Evolutionary conservation across 768 basidiomycete species (phyloP).

Genomic region (Albatrellus ellisii): DNA sequence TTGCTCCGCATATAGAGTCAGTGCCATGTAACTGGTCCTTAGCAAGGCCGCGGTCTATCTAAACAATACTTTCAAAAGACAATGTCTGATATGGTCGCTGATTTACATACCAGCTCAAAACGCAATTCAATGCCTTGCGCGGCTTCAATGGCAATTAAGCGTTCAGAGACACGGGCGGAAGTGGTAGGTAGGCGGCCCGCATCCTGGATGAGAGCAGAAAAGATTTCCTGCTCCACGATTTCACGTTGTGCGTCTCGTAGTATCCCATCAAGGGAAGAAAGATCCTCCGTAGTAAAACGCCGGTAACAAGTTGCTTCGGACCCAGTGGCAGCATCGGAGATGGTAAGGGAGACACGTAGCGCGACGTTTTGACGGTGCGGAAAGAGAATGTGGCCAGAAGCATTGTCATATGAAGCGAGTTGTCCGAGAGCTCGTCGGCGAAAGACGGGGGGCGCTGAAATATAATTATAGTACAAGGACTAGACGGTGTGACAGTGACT

Average conservation of each 20-base stretch:
- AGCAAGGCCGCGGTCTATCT: slow-evolving; percentile 19
- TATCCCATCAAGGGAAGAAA: slow-evolving; percentile 28
- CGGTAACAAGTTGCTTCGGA: slow-evolving; percentile 4
- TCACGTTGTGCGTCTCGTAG: slow-evolving; percentile 55
- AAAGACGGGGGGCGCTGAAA: slow-evolving; percentile 46
- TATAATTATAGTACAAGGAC: slow-evolving; percentile 5
- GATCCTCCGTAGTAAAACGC: not conserved
- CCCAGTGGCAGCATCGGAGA: slow-evolving; percentile 23
- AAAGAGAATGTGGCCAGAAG: slow-evolving; percentile 9
- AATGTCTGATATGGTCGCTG: not conserved
- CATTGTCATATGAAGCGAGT: slow-evolving; percentile 34
- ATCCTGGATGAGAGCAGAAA: slow-evolving; percentile 58
- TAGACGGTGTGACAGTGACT: slow-evolving; percentile 18
- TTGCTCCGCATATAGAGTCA: slow-evolving; percentile 11
- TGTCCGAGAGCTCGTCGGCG: slow-evolving; percentile 61
- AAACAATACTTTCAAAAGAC: not conserved
- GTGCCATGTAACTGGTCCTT: not conserved
- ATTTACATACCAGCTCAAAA: slow-evolving; percentile 53
- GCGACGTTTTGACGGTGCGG: slow-evolving; percentile 52
- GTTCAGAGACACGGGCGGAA: slow-evolving; percentile 66
- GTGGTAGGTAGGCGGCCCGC: slow-evolving; percentile 67
- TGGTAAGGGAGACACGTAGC: slow-evolving; percentile 44
- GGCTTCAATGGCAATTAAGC: slow-evolving; percentile 64
- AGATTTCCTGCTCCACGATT: slow-evolving; percentile 72
- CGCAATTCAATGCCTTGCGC: slow-evolving; percentile 54